Percentiles rank a stretch among this genome's conserved stretches.
These are phyloP conservation scores for Cryptococcus amylolentus DNA, from an alignment of 1,284 basidiomycete genomes.

Conservation along the genomic window DNA sequence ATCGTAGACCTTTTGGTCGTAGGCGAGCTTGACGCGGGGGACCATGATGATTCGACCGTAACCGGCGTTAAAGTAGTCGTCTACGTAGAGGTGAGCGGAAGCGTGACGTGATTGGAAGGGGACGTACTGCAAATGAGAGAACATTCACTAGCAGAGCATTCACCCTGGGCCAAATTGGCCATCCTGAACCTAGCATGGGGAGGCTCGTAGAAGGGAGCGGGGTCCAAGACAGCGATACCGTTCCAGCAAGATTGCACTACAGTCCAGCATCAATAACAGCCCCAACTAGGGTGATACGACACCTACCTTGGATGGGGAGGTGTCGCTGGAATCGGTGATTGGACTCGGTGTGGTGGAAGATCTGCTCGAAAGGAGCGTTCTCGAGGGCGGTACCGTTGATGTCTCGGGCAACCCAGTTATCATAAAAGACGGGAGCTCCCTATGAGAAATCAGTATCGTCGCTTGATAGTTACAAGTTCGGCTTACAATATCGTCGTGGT, in stretches of 20 bases:
- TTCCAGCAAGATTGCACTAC: constrained; percentile 93
- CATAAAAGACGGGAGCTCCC: constrained; percentile 87
- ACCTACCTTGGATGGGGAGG: constrained; percentile 69
- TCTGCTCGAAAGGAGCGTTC: constrained; percentile 88
- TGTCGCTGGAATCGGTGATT: constrained; percentile 79
- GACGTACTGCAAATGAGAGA: constrained; percentile 82
- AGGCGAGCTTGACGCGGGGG: constrained; percentile 88
- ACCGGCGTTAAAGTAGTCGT: constrained; percentile 81
- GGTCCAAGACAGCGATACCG: constrained; percentile 87
- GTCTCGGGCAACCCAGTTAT: constrained; percentile 96
- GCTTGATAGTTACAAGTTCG: background rate
- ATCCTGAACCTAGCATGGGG: constrained; percentile 89
- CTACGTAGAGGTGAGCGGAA: constrained; percentile 16
- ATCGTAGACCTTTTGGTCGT: constrained; percentile 88
- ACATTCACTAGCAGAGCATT: constrained; percentile 91
- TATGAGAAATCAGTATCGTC: constrained; percentile 23
- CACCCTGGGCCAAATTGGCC: constrained; percentile 71
- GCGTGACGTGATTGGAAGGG: background rate
- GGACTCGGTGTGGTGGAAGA: constrained; percentile 78
- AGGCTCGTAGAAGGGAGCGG: constrained; percentile 83
- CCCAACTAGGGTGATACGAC: background rate
- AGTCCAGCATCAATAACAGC: background rate
- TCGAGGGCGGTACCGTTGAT: constrained; percentile 95
- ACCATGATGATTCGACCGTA: constrained; percentile 96
- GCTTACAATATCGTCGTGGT: constrained; percentile 82